Conservation (phyloP, 1,284 basidiomycete species). For the Coniferiporia weirii region DNA sequence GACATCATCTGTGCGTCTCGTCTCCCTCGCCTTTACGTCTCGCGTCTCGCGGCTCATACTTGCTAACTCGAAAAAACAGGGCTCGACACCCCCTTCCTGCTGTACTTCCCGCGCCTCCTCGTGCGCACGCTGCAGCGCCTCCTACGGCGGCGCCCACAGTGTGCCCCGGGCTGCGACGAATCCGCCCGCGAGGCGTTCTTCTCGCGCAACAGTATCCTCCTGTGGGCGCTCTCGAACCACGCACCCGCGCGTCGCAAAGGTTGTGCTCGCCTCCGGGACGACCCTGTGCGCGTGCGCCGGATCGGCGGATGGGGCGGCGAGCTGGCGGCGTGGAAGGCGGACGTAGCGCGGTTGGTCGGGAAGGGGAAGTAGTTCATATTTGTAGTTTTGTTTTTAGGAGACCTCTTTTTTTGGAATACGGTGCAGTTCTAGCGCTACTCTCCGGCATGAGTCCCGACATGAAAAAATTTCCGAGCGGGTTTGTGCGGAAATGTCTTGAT, state of each 20-base stretch:
- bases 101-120: conserved; percentile 53
- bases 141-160: conserved; percentile 34
- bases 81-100: conserved; percentile 56
- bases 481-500: too few relatives aligned
- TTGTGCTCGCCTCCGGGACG: conserved; percentile 26
- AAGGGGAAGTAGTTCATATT: neutral
- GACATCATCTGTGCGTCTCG: conserved; percentile 52
- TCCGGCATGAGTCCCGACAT: too few relatives aligned
- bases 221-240: conserved; percentile 51
- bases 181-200: conserved; percentile 38
- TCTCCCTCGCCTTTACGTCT: conserved; percentile 16
- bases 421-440: too few relatives aligned
- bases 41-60: neutral
- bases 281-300: conserved; percentile 38
- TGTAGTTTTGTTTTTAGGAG: neutral
- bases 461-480: too few relatives aligned
- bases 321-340: conserved; percentile 31
- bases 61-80: conserved; percentile 32
- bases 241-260: conserved; percentile 25
- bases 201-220: conserved; percentile 49
- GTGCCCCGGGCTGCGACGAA: conserved; percentile 52
- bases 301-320: conserved; percentile 39
- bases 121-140: conserved; percentile 48
- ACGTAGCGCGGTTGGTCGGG: conserved; percentile 30
- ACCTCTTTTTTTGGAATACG: too few relatives aligned